Base-by-base conservation (phyloP, 768 basidiomycete genomes). In the Boletus rex-veris region DNA sequence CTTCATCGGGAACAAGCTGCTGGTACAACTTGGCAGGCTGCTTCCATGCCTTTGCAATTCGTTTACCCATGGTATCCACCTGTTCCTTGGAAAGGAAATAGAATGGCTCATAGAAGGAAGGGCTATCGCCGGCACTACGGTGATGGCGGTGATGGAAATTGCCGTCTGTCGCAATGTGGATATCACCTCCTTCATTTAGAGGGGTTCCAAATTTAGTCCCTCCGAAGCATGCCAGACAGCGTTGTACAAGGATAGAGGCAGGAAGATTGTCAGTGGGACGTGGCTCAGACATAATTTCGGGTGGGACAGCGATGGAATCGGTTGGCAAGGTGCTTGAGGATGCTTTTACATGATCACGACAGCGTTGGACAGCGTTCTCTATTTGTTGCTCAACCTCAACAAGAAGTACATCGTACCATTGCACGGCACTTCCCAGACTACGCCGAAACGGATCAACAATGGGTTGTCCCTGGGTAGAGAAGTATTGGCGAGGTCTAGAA, bases 41-140 rank as follows among this genome's bases (percentile, higher is more conserved):
- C 47, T 68, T 73, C 4, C 64, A 40, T 12, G 59, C 57, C 0
- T 24, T 6, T 1, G 60, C 57, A 2, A 78, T 74, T 0, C 53
- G 56, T 1, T 38, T 15, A 0, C 74, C 72, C 28, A 73, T 64
- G 0, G 9, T 26, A 42, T 76, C 73, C 0, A 78, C 72, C 12
- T 68, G 55, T 1, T 37, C 52, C 21, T 75, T 75, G 1, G 68
- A 54, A n/a, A 78, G 30, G 30, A 77, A 64, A 36, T 71, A 71
- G 0, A 50, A 45, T 0, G 71, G 70, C 1, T 72, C 55, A 12
- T 55, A 47, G 9, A 56, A 56, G 0, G 14, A 0, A 0, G 46
- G 46, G 0, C 30, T 30, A 9, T 54, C 33, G 10, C 53, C 33
- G 1, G 48, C 33, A 2, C 43, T 45, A 0, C 3, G 16, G 3